Evolutionary conservation across 768 basidiomycete genomes (phyloP).

Genomic region (Plicaturopsis crispa): DNA sequence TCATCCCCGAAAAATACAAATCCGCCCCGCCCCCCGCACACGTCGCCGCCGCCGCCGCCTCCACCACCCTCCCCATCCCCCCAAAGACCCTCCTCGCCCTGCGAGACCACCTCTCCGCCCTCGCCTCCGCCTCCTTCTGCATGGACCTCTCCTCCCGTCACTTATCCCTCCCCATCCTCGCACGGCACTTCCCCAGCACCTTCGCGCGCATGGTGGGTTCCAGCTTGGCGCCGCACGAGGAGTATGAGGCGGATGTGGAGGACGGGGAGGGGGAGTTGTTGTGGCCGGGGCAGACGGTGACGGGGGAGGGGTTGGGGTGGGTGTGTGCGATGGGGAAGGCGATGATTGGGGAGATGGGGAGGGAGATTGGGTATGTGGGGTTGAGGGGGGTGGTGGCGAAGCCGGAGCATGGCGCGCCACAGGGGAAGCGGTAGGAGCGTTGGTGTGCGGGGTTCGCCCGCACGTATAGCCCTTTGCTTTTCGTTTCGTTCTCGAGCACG

Average conservation of each 20-base stretch:
- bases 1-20: conserved; percentile 11
- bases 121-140: conserved; percentile 32
- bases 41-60: conserved; percentile 34
- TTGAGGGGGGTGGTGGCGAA: conserved; percentile 68
- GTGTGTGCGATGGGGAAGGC: conserved; percentile 83
- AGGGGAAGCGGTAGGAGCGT: no score
- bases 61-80: conserved; percentile 35
- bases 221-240: conserved; percentile 54
- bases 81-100: conserved; percentile 33
- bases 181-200: conserved; percentile 67
- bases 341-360: conserved; percentile 80
- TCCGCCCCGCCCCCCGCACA: conserved; percentile 24
- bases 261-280: conserved; percentile 84
- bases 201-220: conserved; percentile 68
- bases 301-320: conserved; percentile 78
- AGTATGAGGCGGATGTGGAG: conserved; percentile 76
- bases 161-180: conserved; percentile 60
- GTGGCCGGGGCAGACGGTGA: conserved; percentile 71
- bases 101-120: conserved; percentile 32
- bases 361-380: conserved; percentile 65
- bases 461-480: no score
- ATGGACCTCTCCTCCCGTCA: conserved; percentile 42
- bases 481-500: no score
- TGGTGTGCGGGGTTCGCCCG: no score
- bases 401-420: conserved; percentile 44